Evolutionary conservation across 2,329 filamentous ascomycete species (phyloP).

Genomic region (Penicillium olsonii): DNA sequence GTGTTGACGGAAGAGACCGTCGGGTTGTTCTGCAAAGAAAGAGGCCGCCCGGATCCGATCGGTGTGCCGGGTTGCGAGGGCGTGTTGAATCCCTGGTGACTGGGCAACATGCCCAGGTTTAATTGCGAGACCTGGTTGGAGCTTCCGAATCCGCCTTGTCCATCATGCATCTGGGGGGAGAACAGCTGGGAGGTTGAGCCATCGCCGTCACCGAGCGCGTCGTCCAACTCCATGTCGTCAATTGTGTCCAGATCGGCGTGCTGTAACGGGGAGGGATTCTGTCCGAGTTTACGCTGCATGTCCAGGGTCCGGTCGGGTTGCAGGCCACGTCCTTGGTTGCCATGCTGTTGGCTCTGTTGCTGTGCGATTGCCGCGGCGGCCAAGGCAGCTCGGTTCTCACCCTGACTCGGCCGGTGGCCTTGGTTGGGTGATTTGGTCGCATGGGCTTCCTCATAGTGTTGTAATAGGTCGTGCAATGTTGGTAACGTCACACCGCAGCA

Average conservation of each 20-base stretch:
- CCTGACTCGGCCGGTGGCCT: constrained; percentile 52
- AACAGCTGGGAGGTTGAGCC: constrained; percentile 40
- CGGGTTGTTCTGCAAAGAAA: constrained; percentile 86
- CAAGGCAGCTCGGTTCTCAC: constrained; percentile 53
- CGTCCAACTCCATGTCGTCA: constrained; percentile 97
- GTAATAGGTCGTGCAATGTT: constrained; percentile 89
- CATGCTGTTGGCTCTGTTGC: constrained; percentile 51
- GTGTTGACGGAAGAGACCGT: constrained; percentile 98
- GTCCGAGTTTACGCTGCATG: constrained; percentile 40
- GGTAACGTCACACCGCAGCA: constrained; percentile 90
- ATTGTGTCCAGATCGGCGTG: constrained; percentile 74
- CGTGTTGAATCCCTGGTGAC: constrained; percentile 71
- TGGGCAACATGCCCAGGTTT: constrained; percentile 75
- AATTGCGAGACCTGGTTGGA: constrained; percentile 66
- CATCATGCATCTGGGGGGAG: constrained; percentile 67
- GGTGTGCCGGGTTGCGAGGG: constrained; percentile 87
- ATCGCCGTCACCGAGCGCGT: constrained; percentile 61
- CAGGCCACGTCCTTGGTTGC: constrained; percentile 36
- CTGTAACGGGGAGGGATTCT: constrained; percentile 33
- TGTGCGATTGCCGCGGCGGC: constrained; percentile 51
- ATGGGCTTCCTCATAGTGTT: constrained; percentile 96
- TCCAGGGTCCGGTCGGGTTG: constrained; percentile 38
- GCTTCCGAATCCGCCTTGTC: constrained; percentile 62
- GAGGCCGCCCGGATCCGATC: constrained; percentile 65
- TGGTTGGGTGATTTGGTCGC: constrained; percentile 65